phyloP scores from a whole-genome alignment of 306 rosid species.

The Cucurbita maxima region DNA sequence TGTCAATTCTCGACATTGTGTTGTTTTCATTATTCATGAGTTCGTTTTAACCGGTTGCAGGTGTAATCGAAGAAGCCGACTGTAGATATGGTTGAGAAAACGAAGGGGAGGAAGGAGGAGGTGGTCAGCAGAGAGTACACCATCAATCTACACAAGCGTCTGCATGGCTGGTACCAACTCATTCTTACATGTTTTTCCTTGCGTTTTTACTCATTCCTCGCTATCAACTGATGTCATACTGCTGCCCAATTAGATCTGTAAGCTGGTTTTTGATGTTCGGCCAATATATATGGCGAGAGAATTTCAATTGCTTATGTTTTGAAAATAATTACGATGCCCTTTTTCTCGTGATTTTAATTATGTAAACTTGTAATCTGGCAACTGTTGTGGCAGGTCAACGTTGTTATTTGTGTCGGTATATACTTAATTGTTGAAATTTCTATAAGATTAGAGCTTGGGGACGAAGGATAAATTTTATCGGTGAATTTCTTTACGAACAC shows the following conservation, averaged over 20 bases:
- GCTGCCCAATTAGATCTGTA: neutral
- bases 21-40: neutral
- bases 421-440: neutral
- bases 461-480: neutral
- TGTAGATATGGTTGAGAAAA: conserved; percentile 62
- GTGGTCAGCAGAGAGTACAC: conserved; percentile 90
- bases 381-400: neutral
- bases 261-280: neutral
- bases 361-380: neutral
- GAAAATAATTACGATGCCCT: neutral
- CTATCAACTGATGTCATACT: neutral
- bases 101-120: conserved; percentile 74
- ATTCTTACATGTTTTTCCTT: neutral
- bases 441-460: neutral
- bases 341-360: neutral
- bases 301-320: neutral
- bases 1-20: neutral
- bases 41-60: conserved; percentile 13
- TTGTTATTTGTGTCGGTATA: neutral
- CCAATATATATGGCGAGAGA: neutral
- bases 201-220: neutral
- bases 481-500: neutral
- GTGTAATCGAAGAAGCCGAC: conserved; percentile 21
- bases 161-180: conserved; percentile 66
- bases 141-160: conserved; percentile 82